phyloP scores from a whole-genome alignment of 768 basidiomycete species.

The Rhizopogon vesiculosus region DNA sequence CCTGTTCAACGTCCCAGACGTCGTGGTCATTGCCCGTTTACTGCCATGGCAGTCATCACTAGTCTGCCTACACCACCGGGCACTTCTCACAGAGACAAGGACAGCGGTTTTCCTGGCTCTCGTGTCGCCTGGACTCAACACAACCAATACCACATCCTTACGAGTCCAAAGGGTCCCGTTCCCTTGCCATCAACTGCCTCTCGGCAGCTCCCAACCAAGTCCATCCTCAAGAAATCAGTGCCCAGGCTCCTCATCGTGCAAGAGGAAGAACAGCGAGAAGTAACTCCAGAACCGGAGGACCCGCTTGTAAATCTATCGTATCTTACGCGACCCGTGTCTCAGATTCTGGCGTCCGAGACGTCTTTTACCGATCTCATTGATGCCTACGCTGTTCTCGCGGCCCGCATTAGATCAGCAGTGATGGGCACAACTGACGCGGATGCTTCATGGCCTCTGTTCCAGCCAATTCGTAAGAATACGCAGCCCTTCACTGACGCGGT shows the following conservation, averaged over 20 bases:
- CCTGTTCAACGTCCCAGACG: slow-evolving; percentile 7
- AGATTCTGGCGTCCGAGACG: slow-evolving; percentile 46
- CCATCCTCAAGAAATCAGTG: slow-evolving; percentile 64
- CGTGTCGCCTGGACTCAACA: slow-evolving; percentile 51
- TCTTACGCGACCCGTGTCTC: slow-evolving; percentile 58
- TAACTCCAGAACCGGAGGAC: slow-evolving; percentile 73
- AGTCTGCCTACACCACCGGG: slow-evolving; percentile 57
- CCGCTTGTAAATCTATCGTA: slow-evolving; percentile 62
- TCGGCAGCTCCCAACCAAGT: slow-evolving; percentile 46
- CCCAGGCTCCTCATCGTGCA: slow-evolving; percentile 29
- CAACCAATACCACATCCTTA: slow-evolving; percentile 42
- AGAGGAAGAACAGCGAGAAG: slow-evolving; percentile 49
- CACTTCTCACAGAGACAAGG: slow-evolving; percentile 53
- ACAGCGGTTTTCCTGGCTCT: slow-evolving; percentile 34
- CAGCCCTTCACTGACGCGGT: slow-evolving; percentile 51
- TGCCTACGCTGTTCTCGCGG: slow-evolving; percentile 67
- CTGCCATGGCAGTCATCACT: slow-evolving; percentile 27
- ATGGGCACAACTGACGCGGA: slow-evolving; percentile 44
- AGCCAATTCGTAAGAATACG: slow-evolving; percentile 56
- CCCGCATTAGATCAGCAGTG: slow-evolving; percentile 52
- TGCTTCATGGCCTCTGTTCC: slow-evolving; percentile 67
- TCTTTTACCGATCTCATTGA: slow-evolving; percentile 60
- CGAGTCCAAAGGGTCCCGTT: slow-evolving; percentile 20
- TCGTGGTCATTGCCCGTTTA: slow-evolving; percentile 8
- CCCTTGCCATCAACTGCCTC: slow-evolving; percentile 28